Evolutionary conservation across 2,329 filamentous ascomycete genomes (phyloP).

Genomic region (Dactylella cylindrospora): DNA sequence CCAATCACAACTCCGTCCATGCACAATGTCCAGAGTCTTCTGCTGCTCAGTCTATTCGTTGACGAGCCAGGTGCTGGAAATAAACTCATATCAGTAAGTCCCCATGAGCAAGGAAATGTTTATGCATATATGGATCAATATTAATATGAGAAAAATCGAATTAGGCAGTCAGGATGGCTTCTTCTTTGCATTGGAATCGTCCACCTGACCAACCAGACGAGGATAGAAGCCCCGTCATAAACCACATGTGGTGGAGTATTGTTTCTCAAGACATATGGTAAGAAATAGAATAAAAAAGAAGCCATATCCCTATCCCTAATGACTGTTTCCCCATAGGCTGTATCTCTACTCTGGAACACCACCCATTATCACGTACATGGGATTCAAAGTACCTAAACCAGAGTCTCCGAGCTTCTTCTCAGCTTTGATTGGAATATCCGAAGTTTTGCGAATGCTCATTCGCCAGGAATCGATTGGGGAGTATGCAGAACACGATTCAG

Average conservation of each 20-base stretch:
- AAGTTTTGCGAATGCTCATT: constrained; percentile 46
- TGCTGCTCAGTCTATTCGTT: constrained; percentile 45
- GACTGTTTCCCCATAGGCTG: constrained; percentile 26
- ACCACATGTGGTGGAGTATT: constrained; percentile 46
- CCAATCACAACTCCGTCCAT: constrained; percentile 45
- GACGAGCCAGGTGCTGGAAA: constrained; percentile 46
- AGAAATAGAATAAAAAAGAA: neutral
- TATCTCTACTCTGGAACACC: constrained; percentile 47
- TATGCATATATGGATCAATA: no score
- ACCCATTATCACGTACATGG: constrained; percentile 45
- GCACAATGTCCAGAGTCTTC: constrained; percentile 46
- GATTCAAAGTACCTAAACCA: constrained; percentile 44
- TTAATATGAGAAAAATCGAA: constrained; percentile 11
- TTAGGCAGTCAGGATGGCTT: constrained; percentile 47
- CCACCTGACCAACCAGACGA: constrained; percentile 35
- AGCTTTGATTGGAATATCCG: constrained; percentile 44
- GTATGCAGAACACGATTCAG: constrained; percentile 9
- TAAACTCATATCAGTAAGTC: constrained; percentile 46
- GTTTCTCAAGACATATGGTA: constrained; percentile 47
- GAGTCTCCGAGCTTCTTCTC: constrained; percentile 25
- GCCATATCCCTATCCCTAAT: constrained; percentile 1
- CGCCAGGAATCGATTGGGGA: constrained; percentile 41
- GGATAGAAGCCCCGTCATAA: constrained; percentile 32
- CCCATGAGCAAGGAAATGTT: no score
- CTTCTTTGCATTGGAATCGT: constrained; percentile 46